Conservation (phyloP, 1,139 yeast species). For the Saccharomycopsis phalli region DNA sequence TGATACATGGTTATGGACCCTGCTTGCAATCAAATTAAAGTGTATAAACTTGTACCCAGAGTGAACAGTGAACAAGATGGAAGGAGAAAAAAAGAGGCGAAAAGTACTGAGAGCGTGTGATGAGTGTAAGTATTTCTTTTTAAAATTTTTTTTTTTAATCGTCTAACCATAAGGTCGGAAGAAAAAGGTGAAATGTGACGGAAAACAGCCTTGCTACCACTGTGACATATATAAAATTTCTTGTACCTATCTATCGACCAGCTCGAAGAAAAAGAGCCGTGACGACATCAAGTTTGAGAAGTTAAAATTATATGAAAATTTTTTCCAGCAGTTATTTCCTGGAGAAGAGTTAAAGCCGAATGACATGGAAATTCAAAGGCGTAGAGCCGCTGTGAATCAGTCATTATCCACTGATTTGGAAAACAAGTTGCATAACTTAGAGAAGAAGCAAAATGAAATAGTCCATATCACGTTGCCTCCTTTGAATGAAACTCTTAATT, state of each 20-base stretch:
- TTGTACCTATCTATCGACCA: conserved; percentile 73
- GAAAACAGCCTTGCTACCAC: conserved; percentile 87
- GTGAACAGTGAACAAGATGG: too few relatives aligned
- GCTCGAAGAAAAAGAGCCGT: conserved; percentile 40
- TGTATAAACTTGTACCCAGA: too few relatives aligned
- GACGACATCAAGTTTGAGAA: conserved; percentile 21
- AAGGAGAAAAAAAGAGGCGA: conserved; percentile 68
- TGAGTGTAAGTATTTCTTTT: conserved; percentile 43
- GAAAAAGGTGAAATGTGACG: conserved; percentile 89
- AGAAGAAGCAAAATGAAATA: conserved; percentile 8
- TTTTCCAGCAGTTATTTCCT: conserved; percentile 34
- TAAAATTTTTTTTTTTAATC: neutral
- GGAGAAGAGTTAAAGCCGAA: conserved; percentile 28
- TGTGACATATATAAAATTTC: conserved; percentile 82
- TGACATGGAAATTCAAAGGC: neutral
- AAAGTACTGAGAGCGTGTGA: conserved; percentile 91
- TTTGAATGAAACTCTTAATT: conserved; percentile 58
- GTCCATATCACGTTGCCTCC: conserved; percentile 70
- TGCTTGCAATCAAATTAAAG: too few relatives aligned
- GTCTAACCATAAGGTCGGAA: conserved; percentile 28
- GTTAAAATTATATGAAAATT: conserved; percentile 27
- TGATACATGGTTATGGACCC: too few relatives aligned
- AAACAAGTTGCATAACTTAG: too few relatives aligned
- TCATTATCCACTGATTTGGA: too few relatives aligned
- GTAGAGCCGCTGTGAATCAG: neutral